These are phyloP conservation scores for Didymella glomerata DNA, from an alignment of 2,329 filamentous ascomycete species.

Conservation along the genomic window DNA sequence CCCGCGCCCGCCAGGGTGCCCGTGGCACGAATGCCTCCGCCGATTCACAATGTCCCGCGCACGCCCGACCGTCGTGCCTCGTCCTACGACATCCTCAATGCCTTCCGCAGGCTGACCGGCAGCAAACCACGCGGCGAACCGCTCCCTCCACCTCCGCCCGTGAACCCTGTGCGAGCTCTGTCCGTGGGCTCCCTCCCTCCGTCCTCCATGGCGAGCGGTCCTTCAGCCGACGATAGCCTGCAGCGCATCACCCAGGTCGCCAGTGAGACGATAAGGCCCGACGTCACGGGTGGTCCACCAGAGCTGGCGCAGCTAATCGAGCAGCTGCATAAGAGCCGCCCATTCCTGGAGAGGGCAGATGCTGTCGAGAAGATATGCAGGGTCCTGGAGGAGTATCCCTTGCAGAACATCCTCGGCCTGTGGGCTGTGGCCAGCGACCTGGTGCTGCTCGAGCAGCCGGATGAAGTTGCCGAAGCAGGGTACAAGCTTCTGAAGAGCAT, in stretches of 20 bases:
- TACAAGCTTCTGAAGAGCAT: constrained; percentile 49
- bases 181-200: constrained; percentile 37
- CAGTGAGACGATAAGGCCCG: constrained; percentile 28
- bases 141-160: constrained; percentile 41
- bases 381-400: constrained; percentile 47
- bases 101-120: constrained; percentile 50
- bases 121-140: constrained; percentile 48
- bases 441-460: constrained; percentile 45
- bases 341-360: constrained; percentile 41
- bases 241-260: constrained; percentile 38
- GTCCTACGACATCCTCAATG: constrained; percentile 49
- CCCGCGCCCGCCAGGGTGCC: constrained; percentile 15
- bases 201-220: constrained; percentile 34
- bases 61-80: constrained; percentile 52
- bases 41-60: constrained; percentile 46
- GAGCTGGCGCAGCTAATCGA: constrained; percentile 45
- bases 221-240: constrained; percentile 39
- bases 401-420: constrained; percentile 49
- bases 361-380: constrained; percentile 47
- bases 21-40: constrained; percentile 50
- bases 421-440: constrained; percentile 52
- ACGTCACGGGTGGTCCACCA: constrained; percentile 48
- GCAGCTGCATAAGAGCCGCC: constrained; percentile 39
- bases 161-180: constrained; percentile 42
- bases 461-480: constrained; percentile 45